Percentiles rank a stretch among this genome's conserved stretches.
These are phyloP conservation scores for Sclerotinia trifoliorum DNA, from an alignment of 2,329 filamentous ascomycete species.

Conservation along the genomic window DNA sequence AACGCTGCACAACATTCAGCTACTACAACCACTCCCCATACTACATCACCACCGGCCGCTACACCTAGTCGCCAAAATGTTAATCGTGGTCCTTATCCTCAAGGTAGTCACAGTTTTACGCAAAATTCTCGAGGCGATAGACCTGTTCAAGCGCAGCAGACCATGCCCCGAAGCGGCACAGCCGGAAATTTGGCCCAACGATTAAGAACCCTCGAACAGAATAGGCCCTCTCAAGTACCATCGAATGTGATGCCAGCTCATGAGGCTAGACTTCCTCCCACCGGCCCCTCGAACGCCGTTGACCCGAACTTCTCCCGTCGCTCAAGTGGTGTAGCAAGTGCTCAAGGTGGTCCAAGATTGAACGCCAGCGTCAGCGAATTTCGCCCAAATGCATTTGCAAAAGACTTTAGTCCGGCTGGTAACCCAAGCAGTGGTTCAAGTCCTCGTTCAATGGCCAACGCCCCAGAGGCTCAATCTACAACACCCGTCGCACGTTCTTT, in stretches of 20 bases:
- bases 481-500: constrained; percentile 48
- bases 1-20: constrained; percentile 42
- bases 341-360: constrained; percentile 55
- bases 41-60: constrained; percentile 36
- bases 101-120: constrained; percentile 44
- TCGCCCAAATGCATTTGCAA: constrained; percentile 77
- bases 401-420: constrained; percentile 72
- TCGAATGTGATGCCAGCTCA: constrained; percentile 39
- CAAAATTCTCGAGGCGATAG: constrained; percentile 40
- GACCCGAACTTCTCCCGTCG: constrained; percentile 55
- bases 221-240: constrained; percentile 30
- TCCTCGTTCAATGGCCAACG: constrained; percentile 56
- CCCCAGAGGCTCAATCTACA: constrained; percentile 38
- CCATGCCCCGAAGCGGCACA: constrained; percentile 29
- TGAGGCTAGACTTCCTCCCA: constrained; percentile 70
- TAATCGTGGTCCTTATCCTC: constrained; percentile 43
- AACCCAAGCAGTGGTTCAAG: constrained; percentile 66
- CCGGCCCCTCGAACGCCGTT: constrained; percentile 63
- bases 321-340: constrained; percentile 51
- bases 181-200: constrained; percentile 33
- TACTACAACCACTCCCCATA: constrained; percentile 47
- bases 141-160: constrained; percentile 32
- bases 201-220: constrained; percentile 36
- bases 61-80: constrained; percentile 35
- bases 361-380: constrained; percentile 75